Evolutionary conservation across 306 rosid genomes (phyloP).

Genomic region (Vigna angularis): DNA sequence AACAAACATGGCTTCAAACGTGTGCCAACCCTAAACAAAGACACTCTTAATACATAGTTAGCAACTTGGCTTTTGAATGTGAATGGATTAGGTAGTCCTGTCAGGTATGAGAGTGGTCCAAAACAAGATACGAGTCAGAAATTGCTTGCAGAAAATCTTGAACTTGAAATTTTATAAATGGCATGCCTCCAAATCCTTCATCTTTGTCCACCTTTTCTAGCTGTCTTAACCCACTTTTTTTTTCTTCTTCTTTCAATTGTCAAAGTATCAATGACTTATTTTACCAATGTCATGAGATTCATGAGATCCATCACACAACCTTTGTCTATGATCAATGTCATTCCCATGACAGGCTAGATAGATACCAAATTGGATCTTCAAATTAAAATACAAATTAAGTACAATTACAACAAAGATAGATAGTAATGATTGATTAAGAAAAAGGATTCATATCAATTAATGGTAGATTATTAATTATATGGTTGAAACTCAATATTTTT

Average conservation of each 20-base stretch:
- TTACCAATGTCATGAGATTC: conserved; percentile 22
- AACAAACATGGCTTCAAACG: not conserved
- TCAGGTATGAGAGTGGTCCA: conserved; percentile 20
- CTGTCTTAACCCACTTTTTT: conserved; percentile 30
- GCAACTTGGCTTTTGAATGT: not conserved
- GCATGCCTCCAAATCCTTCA: not conserved
- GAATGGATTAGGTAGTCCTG: not conserved
- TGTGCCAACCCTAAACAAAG: not conserved
- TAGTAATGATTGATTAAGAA: not conserved
- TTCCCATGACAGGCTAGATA: conserved; percentile 48
- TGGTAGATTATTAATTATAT: not conserved
- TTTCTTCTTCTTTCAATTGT: not conserved
- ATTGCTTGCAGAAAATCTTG: conserved; percentile 36
- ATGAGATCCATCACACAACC: conserved; percentile 36
- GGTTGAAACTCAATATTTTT: not conserved
- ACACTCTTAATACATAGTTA: not conserved
- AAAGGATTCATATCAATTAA: not conserved
- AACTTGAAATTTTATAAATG: not conserved
- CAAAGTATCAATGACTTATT: conserved; percentile 18
- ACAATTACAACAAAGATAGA: not conserved
- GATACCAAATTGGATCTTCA: conserved; percentile 26
- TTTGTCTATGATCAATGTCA: conserved; percentile 4
- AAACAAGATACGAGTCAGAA: conserved; percentile 33
- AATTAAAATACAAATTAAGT: not conserved
- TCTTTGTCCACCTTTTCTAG: conserved; percentile 24